Conservation (phyloP, 2,329 filamentous ascomycete species). For the Botrytis pseudocinerea region DNA sequence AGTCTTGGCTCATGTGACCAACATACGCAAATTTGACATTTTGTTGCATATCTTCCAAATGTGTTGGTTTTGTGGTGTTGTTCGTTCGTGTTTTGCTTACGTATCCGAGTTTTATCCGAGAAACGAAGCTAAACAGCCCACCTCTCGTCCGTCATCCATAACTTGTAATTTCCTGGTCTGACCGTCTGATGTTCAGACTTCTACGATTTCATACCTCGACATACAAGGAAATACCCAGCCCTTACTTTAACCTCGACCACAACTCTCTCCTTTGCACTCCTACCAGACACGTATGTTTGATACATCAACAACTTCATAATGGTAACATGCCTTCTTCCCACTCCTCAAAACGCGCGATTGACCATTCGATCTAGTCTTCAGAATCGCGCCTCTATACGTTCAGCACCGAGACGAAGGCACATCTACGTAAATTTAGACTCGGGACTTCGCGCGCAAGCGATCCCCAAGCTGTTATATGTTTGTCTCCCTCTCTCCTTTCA, state of each 20-base stretch:
- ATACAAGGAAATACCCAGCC: neutral
- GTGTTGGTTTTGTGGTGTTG: neutral
- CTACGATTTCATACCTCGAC: neutral
- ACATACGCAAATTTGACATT: neutral
- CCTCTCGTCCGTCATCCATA: conserved; percentile 8
- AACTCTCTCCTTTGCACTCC: neutral
- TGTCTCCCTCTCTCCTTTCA: conserved; percentile 45
- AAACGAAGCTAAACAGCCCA: conserved; percentile 20
- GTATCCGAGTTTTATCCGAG: conserved; percentile 17
- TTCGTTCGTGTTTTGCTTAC: neutral
- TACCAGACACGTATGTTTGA: neutral
- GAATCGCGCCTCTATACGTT: conserved; percentile 91
- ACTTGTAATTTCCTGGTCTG: neutral
- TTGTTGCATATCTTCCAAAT: conserved; percentile 2
- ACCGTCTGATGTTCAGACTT: neutral
- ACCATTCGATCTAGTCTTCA: conserved; percentile 49
- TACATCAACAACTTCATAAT: neutral
- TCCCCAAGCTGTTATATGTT: conserved; percentile 94
- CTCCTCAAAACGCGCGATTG: neutral
- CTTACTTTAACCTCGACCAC: neutral
- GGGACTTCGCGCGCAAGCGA: conserved; percentile 83
- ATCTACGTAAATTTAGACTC: conserved; percentile 91
- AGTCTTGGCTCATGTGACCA: neutral
- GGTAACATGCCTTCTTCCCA: neutral
- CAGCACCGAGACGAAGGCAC: conserved; percentile 83